phyloP scores from a whole-genome alignment of 2,329 filamentous ascomycete species.

The Canariomyces notabilis region DNA sequence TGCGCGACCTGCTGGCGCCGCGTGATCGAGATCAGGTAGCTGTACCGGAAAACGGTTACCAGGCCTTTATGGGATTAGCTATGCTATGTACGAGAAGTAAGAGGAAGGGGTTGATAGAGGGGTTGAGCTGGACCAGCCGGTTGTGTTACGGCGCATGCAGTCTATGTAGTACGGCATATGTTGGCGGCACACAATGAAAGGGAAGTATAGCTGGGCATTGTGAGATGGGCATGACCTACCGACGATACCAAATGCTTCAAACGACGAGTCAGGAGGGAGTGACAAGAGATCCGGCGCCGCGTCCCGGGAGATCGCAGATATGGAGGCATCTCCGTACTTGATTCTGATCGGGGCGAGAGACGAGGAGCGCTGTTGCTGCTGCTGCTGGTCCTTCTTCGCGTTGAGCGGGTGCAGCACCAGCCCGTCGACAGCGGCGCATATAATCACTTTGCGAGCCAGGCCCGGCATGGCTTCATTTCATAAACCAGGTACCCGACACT shows the following conservation, averaged over 20 bases:
- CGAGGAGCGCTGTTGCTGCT: conserved; percentile 36
- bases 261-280: conserved; percentile 41
- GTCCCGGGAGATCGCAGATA: conserved; percentile 43
- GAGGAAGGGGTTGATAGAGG: neutral
- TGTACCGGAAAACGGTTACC: conserved; percentile 72
- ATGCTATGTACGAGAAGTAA: neutral
- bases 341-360: conserved; percentile 51
- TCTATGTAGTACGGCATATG: no score
- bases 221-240: conserved; percentile 36
- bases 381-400: conserved; percentile 54
- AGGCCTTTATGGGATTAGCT: conserved; percentile 59
- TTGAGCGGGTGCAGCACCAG: conserved; percentile 71
- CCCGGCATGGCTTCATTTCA: conserved; percentile 56
- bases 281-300: conserved; percentile 38
- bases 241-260: conserved; percentile 57
- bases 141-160: neutral
- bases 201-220: neutral
- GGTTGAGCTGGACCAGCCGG: neutral
- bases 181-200: no score
- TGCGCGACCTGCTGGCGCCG: conserved; percentile 84
- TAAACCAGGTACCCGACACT: neutral
- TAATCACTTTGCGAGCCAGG: conserved; percentile 71
- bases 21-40: conserved; percentile 83
- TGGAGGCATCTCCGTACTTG: conserved; percentile 58
- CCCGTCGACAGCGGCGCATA: conserved; percentile 78